phyloP scores from a whole-genome alignment of 139 green algal species.

The Chlamydomonas sp. region DNA sequence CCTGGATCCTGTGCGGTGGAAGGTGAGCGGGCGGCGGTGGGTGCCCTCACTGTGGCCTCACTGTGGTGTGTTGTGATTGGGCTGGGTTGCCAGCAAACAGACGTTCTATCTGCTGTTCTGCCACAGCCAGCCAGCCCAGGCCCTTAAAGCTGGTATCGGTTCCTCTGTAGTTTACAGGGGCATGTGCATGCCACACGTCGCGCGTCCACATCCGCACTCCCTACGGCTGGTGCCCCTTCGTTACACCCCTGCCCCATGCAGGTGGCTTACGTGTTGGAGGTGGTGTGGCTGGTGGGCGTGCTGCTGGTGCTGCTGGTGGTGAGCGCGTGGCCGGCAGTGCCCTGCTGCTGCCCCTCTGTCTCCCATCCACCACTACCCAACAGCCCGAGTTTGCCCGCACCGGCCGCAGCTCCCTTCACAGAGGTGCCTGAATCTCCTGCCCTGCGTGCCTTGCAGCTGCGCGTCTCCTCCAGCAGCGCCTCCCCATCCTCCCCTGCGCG shows the following conservation, averaged over 20 bases:
- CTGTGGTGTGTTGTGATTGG: background rate
- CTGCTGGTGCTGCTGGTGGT: constrained; percentile 72
- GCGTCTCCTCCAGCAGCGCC: no score
- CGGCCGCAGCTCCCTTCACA: no score
- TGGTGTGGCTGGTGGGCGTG: constrained; percentile 70
- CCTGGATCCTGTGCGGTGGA: constrained; percentile 83
- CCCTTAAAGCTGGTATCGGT: no score
- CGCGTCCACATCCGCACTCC: no score
- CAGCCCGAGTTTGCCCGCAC: no score
- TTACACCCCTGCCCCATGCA: constrained; percentile 21
- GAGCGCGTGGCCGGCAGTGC: constrained; percentile 43
- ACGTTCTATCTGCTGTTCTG: background rate
- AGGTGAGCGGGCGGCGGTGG: background rate
- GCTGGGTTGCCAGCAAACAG: background rate
- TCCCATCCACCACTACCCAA: constrained; percentile 24
- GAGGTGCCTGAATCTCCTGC: background rate
- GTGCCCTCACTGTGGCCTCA: background rate
- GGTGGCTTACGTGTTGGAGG: constrained; percentile 59
- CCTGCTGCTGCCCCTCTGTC: constrained; percentile 67
- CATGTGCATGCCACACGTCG: no score
- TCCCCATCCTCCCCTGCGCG: no score
- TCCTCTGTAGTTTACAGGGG: no score
- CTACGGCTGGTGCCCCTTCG: background rate
- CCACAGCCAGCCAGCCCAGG: no score
- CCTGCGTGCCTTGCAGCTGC: background rate